phyloP scores from a whole-genome alignment of 805 yeast genomes.

The Sugiyamaella floridensis region DNA sequence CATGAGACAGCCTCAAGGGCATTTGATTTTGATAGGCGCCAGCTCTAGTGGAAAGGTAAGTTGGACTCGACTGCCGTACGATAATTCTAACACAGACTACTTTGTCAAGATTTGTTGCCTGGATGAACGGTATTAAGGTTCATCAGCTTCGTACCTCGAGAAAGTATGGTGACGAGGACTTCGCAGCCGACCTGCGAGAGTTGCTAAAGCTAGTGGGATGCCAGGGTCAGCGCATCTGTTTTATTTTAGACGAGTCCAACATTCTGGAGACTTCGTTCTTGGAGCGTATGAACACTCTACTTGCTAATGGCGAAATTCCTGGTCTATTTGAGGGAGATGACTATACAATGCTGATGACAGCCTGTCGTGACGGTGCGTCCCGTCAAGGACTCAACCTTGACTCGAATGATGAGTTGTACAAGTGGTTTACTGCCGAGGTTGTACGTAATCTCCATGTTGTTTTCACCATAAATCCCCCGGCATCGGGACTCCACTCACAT shows the following conservation, averaged over 20 bases:
- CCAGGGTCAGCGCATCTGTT: slow-evolving; percentile 56
- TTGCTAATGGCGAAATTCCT: slow-evolving; percentile 90
- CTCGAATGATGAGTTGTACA: slow-evolving; percentile 58
- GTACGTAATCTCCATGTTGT: slow-evolving; percentile 73
- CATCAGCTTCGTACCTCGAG: slow-evolving; percentile 52
- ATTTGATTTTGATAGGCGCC: slow-evolving; percentile 76
- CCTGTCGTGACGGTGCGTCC: slow-evolving; percentile 52
- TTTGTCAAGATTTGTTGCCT: slow-evolving; percentile 71
- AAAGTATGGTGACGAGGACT: slow-evolving; percentile 51
- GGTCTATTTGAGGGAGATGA: slow-evolving; percentile 81
- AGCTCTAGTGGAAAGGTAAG: slow-evolving; percentile 65
- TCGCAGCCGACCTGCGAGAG: slow-evolving; percentile 56
- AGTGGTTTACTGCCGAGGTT: slow-evolving; percentile 67
- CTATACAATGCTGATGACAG: slow-evolving; percentile 41
- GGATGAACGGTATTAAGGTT: slow-evolving; percentile 75
- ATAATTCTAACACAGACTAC: slow-evolving; percentile 38
- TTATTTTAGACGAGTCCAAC: slow-evolving; percentile 74
- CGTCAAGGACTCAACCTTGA: slow-evolving; percentile 58
- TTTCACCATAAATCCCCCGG: slow-evolving; percentile 61
- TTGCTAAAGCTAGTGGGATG: slow-evolving; percentile 46
- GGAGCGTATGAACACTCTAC: slow-evolving; percentile 86
- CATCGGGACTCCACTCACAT: slow-evolving; percentile 33
- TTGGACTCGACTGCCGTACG: neutral
- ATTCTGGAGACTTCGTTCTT: slow-evolving; percentile 70
- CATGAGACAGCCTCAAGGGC: slow-evolving; percentile 81